Percentiles rank a stretch among this genome's conserved stretches.
Evolutionary conservation across 441 rosid species (phyloP).

Genomic region (Jatropha multifida): DNA sequence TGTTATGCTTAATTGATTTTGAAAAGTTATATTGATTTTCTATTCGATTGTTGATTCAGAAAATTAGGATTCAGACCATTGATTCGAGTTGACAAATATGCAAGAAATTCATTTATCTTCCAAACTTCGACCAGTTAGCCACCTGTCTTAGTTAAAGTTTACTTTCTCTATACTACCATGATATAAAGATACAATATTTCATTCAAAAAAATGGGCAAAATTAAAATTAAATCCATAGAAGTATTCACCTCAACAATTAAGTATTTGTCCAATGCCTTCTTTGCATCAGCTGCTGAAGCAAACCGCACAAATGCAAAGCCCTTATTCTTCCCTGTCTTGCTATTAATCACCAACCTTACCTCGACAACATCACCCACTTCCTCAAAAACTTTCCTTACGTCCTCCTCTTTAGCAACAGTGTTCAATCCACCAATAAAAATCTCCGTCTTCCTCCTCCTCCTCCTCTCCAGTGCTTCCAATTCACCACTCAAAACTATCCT

Average conservation of each 20-base stretch:
- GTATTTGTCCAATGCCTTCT: constrained; percentile 34
- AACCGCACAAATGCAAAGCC: constrained; percentile 38
- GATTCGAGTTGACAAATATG: too few species aligned
- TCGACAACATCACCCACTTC: constrained; percentile 34
- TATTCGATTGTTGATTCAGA: too few species aligned
- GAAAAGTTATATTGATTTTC: too few species aligned
- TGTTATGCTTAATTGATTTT: too few species aligned
- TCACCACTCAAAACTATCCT: constrained; percentile 30
- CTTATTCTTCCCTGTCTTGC: constrained; percentile 30
- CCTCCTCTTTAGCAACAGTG: constrained; percentile 30
- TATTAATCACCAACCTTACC: constrained; percentile 24
- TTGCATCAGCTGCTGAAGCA: constrained; percentile 35
- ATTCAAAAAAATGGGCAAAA: constrained; percentile 10
- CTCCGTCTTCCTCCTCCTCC: constrained; percentile 34
- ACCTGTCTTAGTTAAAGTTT: background rate
- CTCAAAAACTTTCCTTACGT: constrained; percentile 33
- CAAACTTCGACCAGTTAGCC: background rate
- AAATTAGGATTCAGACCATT: too few species aligned
- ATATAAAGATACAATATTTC: background rate
- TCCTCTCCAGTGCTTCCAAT: constrained; percentile 33
- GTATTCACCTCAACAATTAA: constrained; percentile 28
- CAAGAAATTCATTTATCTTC: background rate
- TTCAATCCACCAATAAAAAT: constrained; percentile 40
- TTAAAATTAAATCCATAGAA: background rate
- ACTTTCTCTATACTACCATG: background rate